Conservation (phyloP, 2,329 filamentous ascomycete genomes). For the Neodidymelliopsis sp. region DNA sequence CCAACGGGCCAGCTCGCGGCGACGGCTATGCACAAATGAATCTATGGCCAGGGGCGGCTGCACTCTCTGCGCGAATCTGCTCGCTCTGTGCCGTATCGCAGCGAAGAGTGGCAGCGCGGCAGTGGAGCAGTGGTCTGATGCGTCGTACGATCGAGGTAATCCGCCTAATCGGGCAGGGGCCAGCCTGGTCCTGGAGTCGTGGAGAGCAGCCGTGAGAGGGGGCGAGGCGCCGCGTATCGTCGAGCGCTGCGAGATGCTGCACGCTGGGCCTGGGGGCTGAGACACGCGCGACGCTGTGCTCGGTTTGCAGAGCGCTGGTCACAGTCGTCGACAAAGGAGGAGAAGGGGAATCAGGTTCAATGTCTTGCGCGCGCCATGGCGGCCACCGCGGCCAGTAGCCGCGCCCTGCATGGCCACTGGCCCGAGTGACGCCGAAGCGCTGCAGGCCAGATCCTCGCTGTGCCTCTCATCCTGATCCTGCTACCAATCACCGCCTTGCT, state of each 20-base stretch:
- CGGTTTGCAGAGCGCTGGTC: background rate
- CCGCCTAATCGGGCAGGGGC: slow-evolving; percentile 5
- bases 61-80: background rate
- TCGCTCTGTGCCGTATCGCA: no score
- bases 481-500: background rate
- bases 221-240: slow-evolving; percentile 2
- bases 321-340: slow-evolving; percentile 6
- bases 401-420: slow-evolving; percentile 2
- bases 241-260: background rate
- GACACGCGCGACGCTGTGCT: slow-evolving; percentile 2
- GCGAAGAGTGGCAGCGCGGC: slow-evolving; percentile 10
- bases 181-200: background rate
- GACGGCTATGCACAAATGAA: slow-evolving; percentile 15
- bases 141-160: slow-evolving; percentile 15
- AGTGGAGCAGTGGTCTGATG: slow-evolving; percentile 15
- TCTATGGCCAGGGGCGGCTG: slow-evolving; percentile 7
- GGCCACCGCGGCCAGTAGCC: background rate
- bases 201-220: no score
- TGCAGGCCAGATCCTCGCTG: slow-evolving; percentile 13
- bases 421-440: slow-evolving; percentile 6
- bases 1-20: slow-evolving; percentile 3
- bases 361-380: slow-evolving; percentile 15
- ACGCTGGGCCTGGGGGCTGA: background rate
- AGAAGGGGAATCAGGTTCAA: background rate
- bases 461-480: background rate